Conservation (phyloP, 1,284 basidiomycete genomes). For the Somion occarium region DNA sequence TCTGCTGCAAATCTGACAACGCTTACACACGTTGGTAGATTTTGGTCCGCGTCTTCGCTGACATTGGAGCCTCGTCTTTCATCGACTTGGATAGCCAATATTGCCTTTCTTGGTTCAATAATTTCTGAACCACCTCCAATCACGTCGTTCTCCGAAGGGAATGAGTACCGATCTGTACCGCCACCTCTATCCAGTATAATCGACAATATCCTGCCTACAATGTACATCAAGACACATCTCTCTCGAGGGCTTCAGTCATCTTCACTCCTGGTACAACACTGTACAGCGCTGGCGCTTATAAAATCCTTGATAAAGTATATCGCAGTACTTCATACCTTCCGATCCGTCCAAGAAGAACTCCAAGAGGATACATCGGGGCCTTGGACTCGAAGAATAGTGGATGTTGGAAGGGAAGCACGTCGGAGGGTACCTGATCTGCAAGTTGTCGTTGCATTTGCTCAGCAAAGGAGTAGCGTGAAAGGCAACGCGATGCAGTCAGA, state of each 20-base stretch:
- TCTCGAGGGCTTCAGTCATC: slow-evolving; percentile 74
- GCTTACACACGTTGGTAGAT: slow-evolving; percentile 46
- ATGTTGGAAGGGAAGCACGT: slow-evolving; percentile 74
- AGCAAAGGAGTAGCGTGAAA: slow-evolving; percentile 25
- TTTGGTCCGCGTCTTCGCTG: slow-evolving; percentile 71
- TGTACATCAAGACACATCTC: slow-evolving; percentile 64
- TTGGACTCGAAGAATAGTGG: slow-evolving; percentile 59
- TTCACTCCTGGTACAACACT: slow-evolving; percentile 79
- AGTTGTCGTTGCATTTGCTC: slow-evolving; percentile 69
- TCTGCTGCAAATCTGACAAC: not conserved
- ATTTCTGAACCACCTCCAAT: slow-evolving; percentile 80
- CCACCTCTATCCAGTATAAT: not conserved
- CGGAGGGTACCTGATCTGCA: slow-evolving; percentile 79
- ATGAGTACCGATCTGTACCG: slow-evolving; percentile 48
- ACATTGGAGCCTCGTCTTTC: slow-evolving; percentile 85
- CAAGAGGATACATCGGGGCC: slow-evolving; percentile 65
- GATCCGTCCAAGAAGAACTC: slow-evolving; percentile 44
- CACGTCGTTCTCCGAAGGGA: slow-evolving; percentile 63
- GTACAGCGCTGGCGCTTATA: slow-evolving; percentile 69
- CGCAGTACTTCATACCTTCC: slow-evolving; percentile 48
- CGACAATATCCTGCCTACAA: slow-evolving; percentile 48
- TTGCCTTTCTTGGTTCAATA: slow-evolving; percentile 75
- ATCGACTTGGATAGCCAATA: slow-evolving; percentile 86
- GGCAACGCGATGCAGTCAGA: slow-evolving; percentile 34
- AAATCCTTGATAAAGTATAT: slow-evolving; percentile 72